phyloP scores from a whole-genome alignment of 2,329 filamentous ascomycete species.

The Diplodia sapinea region DNA sequence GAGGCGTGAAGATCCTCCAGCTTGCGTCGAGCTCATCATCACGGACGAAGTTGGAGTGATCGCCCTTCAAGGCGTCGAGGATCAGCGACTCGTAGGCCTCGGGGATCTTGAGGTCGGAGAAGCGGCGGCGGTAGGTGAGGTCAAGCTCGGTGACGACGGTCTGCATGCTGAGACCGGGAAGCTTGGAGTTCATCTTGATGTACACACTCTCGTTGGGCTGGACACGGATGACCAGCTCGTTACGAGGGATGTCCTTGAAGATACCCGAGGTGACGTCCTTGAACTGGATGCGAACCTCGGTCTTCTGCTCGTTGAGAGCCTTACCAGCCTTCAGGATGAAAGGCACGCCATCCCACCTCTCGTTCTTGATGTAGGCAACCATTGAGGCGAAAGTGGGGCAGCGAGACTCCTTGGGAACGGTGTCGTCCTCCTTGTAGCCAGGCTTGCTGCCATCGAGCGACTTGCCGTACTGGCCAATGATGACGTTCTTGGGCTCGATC shows the following conservation, averaged over 20 bases:
- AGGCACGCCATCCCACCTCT: slow-evolving; percentile 97
- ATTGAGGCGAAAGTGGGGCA: slow-evolving; percentile 98
- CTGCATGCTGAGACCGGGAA: slow-evolving; percentile 98
- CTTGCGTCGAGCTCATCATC: slow-evolving; percentile 84
- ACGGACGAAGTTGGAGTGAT: slow-evolving; percentile 90
- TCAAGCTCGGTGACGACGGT: slow-evolving; percentile 98
- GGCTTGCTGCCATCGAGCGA: slow-evolving; percentile 96
- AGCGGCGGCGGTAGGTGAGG: slow-evolving; percentile 94
- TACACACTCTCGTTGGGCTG: slow-evolving; percentile 99
- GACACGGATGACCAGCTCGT: slow-evolving; percentile 98
- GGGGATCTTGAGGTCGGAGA: slow-evolving; percentile 98
- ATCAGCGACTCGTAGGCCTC: slow-evolving; percentile 99
- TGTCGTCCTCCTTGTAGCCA: slow-evolving; percentile 98
- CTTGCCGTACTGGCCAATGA: slow-evolving; percentile 97
- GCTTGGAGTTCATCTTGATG: slow-evolving; percentile 99
- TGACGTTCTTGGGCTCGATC: slow-evolving; percentile 99
- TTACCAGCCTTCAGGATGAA: slow-evolving; percentile 99
- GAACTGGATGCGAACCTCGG: slow-evolving; percentile 98
- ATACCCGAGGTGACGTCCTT: slow-evolving; percentile 99
- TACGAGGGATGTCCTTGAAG: slow-evolving; percentile 99
- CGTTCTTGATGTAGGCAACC: slow-evolving; percentile 98
- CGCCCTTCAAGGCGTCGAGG: slow-evolving; percentile 95
- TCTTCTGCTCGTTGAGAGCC: slow-evolving; percentile 99
- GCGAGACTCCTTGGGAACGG: slow-evolving; percentile 93
- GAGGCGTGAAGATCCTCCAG: slow-evolving; percentile 98